Base-by-base conservation (phyloP, 176 grass and related monocot species). In the Oryza glumipatula region DNA sequence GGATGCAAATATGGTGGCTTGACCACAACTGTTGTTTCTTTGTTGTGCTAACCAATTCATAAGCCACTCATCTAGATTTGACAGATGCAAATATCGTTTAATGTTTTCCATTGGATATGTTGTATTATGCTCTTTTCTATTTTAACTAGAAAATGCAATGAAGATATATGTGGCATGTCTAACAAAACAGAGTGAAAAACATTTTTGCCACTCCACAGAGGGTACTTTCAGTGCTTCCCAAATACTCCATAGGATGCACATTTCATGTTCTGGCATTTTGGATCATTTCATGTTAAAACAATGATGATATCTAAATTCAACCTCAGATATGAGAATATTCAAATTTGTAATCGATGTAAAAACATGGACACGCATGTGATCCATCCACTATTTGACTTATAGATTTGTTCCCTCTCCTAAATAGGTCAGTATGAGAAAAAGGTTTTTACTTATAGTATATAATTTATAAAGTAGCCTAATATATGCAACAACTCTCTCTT, bases 381-480 rank as follows among this genome's bases (percentile, higher is more conserved):
- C 51, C 16, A 6, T 9, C 51, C 51, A 56, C 16, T 56, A 56
- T 56, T 56, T 56, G 51, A 19, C 17, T 56, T 16, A 56, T 56
- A 56, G 51, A 56, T 19, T 56, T 56, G 51, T 56, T 56, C 51
- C 51, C 51, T 19, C 51, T 56, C 51, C 47, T 56, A 56, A 56
- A 69, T 80, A 80, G 45, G 17, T 15, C 11, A 80, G 28, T 69
- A 33, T 71, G 44, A 65, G 39, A 43, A 60, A 17, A 74, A 30
- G 21, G 48, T 16, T 75, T 73, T 41, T 67, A 54, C 44, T 73
- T 73, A 79, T 67, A 79, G 58, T 12, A 17, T 67, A 79, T 36
- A 28, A 74, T 16, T 16, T 56, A 56, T 56, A 56, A 73, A 30
- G 11, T 47, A 88, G 10, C 2, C 36, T 85, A 35, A 54, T 24